Evolutionary conservation across 2,329 filamentous ascomycete species (phyloP), one percentile per base, ranked within the genome.

Genomic region (Clarireedia paspali): DNA sequence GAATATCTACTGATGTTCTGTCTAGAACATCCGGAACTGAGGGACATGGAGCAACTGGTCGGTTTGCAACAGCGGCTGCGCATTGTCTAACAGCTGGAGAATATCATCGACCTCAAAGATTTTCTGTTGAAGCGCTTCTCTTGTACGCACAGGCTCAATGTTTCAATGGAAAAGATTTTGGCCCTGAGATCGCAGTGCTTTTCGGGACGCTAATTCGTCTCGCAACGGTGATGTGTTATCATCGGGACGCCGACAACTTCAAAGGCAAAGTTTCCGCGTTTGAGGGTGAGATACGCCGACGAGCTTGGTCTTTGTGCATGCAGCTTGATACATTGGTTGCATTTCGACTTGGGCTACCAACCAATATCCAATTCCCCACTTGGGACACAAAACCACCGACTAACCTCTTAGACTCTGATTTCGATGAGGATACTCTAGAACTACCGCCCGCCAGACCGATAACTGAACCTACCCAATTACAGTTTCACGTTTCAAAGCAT

Each of bases 161-260:
- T 60, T 60, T 81, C 26, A 70, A 74, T 50, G 76, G 74, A 65
- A 72, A 73, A 17, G 72, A 73, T 10, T 73, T 73, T 20, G 77
- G 79, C 64, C 77, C 77, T 68, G 75, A 75, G 59, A 77, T 76
- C 65, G 82, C 79, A 62, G 64, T 82, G 34, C 67, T 82, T 12
- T 74, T 73, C 0, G 74, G 75, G 6, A 73, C 78, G 5, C 71
- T 74, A 39, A 71, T 82, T 49, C 75, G 78, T 5, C 67, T 81
- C 4, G 79, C 81, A 72, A 70, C 81, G 55, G 78, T 79, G 63
- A 78, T 81, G 74, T 79, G 79, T 14, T 70, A 81, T n/a, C 80
- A 82, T 63, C 76, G 80, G n/a, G 80, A 82, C 60, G 75, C 79
- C 4, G 57, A 62, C 24, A 44, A 12, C 38, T 26, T 17, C 14